Conservation (phyloP, 1,139 yeast genomes). For the Pichia sp. region DNA sequence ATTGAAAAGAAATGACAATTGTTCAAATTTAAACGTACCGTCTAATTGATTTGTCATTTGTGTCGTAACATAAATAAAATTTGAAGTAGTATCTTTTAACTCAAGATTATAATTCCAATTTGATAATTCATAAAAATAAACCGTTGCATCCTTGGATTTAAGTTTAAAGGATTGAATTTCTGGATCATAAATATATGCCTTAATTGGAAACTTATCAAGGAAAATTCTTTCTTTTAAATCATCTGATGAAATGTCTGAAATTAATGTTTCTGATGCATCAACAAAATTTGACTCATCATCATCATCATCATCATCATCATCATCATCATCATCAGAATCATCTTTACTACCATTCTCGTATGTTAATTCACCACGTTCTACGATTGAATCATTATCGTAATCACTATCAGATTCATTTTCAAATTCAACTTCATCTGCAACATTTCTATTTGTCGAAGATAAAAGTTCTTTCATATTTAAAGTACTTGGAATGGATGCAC, state of each 20-base stretch:
- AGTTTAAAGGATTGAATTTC: constrained; percentile 43
- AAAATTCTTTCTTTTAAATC: constrained; percentile 1
- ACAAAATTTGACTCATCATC: constrained; percentile 26
- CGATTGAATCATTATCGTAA: constrained; percentile 12
- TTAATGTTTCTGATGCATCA: constrained; percentile 25
- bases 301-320: no score
- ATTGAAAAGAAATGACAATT: constrained; percentile 61
- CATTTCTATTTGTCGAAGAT: constrained; percentile 1
- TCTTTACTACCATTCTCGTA: constrained; percentile 16
- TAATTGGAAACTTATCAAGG: constrained; percentile 14
- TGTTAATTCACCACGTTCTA: constrained; percentile 4
- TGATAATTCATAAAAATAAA: constrained; percentile 42
- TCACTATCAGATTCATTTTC: constrained; percentile 17
- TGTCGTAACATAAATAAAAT: constrained; percentile 34
- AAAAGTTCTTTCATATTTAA: constrained; percentile 5
- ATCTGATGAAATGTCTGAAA: constrained; percentile 10
- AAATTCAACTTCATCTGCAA: constrained; percentile 8
- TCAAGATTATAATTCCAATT: constrained; percentile 50
- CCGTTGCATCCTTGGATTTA: constrained; percentile 33
- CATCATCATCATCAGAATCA: constrained; percentile 21
- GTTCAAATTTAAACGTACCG: constrained; percentile 59
- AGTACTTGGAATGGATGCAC: constrained; percentile 5
- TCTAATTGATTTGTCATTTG: constrained; percentile 45
- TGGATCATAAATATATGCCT: constrained; percentile 44
- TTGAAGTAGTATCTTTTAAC: constrained; percentile 27